Evolutionary conservation across 2,329 filamentous ascomycete species (phyloP).

Genomic region (Cercospora sp.): DNA sequence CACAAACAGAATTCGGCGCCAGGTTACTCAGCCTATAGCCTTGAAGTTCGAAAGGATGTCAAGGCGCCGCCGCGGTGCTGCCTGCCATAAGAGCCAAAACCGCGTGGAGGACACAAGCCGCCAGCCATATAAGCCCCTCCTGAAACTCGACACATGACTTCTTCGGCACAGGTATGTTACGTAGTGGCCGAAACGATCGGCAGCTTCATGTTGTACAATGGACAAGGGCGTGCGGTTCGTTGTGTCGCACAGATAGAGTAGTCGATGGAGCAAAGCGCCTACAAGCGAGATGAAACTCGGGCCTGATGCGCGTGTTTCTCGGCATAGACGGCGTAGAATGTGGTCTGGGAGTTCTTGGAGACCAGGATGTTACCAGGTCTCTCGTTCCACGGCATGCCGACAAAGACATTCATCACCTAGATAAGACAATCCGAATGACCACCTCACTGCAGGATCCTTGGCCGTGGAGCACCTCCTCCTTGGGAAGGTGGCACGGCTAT

Average conservation of each 20-base stretch:
- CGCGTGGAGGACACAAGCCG: background rate
- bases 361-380: background rate
- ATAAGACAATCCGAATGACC: constrained; percentile 2
- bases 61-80: background rate
- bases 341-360: background rate
- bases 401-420: constrained; percentile 6
- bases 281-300: constrained; percentile 13
- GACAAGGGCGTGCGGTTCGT: background rate
- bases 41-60: background rate
- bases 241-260: constrained; percentile 11
- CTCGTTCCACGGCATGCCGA: background rate
- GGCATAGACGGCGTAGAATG: background rate
- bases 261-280: background rate
- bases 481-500: constrained; percentile 10
- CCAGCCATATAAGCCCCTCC: background rate
- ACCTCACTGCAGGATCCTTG: constrained; percentile 1
- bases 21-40: background rate
- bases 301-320: background rate
- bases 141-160: background rate
- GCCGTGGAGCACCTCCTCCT: constrained; percentile 1
- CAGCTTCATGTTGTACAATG: background rate
- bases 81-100: background rate
- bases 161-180: background rate
- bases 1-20: background rate
- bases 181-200: background rate